Conservation (phyloP, 1,284 basidiomycete species). For the Trichosporon inkin region DNA sequence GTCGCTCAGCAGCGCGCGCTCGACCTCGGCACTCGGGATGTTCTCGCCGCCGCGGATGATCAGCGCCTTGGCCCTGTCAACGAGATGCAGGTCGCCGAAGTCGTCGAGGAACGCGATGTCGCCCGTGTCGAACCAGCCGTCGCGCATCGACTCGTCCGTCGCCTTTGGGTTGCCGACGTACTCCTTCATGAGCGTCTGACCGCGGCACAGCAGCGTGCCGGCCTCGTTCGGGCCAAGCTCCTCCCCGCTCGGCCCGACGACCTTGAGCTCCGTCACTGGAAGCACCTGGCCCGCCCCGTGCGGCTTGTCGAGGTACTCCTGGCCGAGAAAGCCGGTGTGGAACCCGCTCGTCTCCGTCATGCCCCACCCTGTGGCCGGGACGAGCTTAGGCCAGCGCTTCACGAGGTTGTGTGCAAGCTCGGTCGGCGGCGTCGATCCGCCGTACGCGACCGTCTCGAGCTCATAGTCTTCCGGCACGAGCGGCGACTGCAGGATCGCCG, state of each 20-base stretch:
- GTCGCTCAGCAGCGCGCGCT: conserved; percentile 38
- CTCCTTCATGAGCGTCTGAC: conserved; percentile 45
- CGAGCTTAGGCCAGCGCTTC: conserved; percentile 30
- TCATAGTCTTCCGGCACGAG: conserved; percentile 24
- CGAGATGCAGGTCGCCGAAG: conserved; percentile 40
- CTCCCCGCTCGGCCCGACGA: conserved; percentile 33
- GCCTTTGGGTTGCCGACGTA: conserved; percentile 40
- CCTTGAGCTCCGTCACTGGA: conserved; percentile 36
- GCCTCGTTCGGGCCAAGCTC: conserved; percentile 23
- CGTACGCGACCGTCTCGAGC: conserved; percentile 40
- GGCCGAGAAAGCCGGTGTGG: conserved; percentile 36
- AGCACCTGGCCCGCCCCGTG: conserved; percentile 30
- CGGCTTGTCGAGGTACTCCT: conserved; percentile 30
- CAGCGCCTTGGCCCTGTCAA: conserved; percentile 32
- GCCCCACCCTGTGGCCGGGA: conserved; percentile 34
- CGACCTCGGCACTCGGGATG: conserved; percentile 36
- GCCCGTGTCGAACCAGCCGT: conserved; percentile 44
- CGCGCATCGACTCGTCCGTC: conserved; percentile 32
- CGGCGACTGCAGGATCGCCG: conserved; percentile 32
- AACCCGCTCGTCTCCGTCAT: conserved; percentile 46
- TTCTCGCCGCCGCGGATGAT: conserved; percentile 48
- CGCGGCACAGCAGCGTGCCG: conserved; percentile 37
- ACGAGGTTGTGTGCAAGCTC: conserved; percentile 32
- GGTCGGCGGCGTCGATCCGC: conserved; percentile 38
- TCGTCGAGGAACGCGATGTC: conserved; percentile 36